Conservation (phyloP, 2,329 filamentous ascomycete species). For the Trematosphaeria pertusa region DNA sequence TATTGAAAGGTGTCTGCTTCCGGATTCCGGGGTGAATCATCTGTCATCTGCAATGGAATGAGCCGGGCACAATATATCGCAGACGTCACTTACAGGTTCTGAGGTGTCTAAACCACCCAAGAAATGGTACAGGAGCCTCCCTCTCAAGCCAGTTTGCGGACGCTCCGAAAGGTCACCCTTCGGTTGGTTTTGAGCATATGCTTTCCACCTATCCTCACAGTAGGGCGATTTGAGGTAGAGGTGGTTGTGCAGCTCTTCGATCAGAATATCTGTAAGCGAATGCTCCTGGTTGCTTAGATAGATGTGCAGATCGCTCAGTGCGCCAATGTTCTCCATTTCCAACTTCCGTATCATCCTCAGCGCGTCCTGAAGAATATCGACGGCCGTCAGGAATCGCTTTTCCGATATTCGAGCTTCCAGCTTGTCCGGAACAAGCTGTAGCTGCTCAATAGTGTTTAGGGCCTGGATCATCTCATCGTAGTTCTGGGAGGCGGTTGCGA, state of each 20-base stretch:
- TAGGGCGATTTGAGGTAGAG: slow-evolving; percentile 98
- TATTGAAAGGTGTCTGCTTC: slow-evolving; percentile 97
- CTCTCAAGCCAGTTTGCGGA: slow-evolving; percentile 50
- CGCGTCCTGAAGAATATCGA: slow-evolving; percentile 89
- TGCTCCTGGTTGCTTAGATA: slow-evolving; percentile 95
- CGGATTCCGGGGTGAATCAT: slow-evolving; percentile 91
- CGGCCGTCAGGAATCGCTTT: slow-evolving; percentile 91
- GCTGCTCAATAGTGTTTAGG: slow-evolving; percentile 82
- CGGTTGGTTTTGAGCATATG: slow-evolving; percentile 72
- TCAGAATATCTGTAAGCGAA: slow-evolving; percentile 87
- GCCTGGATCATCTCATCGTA: slow-evolving; percentile 90
- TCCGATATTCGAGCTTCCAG: slow-evolving; percentile 94
- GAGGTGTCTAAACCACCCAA: slow-evolving; percentile 64
- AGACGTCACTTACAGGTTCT: slow-evolving; percentile 40
- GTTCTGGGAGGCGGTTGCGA: slow-evolving; percentile 84
- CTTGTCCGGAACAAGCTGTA: slow-evolving; percentile 88
- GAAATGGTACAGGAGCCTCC: slow-evolving; percentile 63
- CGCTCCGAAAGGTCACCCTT: slow-evolving; percentile 45
- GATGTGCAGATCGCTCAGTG: slow-evolving; percentile 80
- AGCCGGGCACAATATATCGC: too few relatives aligned
- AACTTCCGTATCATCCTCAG: slow-evolving; percentile 83
- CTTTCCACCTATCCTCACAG: slow-evolving; percentile 94
- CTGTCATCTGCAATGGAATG: slow-evolving; percentile 63
- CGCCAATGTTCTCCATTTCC: slow-evolving; percentile 90
- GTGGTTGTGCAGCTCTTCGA: slow-evolving; percentile 98